phyloP scores from a whole-genome alignment of 2,329 filamentous ascomycete genomes.

The Colletotrichum magnum region DNA sequence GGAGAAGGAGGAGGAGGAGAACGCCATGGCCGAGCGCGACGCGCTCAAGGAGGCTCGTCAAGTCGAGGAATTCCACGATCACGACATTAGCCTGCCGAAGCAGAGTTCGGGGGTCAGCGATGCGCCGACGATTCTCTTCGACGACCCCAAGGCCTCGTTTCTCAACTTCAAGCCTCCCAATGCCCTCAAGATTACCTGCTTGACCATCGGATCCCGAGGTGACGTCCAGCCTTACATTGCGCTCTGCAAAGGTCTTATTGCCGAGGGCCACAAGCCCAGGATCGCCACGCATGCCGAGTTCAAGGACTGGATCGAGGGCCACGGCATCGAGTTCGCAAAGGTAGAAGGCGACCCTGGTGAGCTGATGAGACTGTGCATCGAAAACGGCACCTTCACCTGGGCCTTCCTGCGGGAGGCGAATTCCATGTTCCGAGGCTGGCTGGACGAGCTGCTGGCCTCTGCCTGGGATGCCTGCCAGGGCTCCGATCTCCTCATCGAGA shows the following conservation, averaged over 20 bases:
- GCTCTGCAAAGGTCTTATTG: constrained; percentile 89
- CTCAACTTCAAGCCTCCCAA: constrained; percentile 90
- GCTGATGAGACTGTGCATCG: constrained; percentile 95
- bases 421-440: constrained; percentile 91
- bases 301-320: constrained; percentile 87
- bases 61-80: constrained; percentile 62
- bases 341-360: constrained; percentile 94
- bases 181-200: constrained; percentile 86
- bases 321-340: constrained; percentile 92
- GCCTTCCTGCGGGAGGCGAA: constrained; percentile 92
- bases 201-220: constrained; percentile 95
- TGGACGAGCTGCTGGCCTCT: constrained; percentile 87
- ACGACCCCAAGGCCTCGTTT: constrained; percentile 89
- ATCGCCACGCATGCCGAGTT: constrained; percentile 97
- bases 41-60: constrained; percentile 82
- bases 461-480: constrained; percentile 88
- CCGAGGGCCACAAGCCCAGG: constrained; percentile 86
- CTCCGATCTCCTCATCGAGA: constrained; percentile 93
- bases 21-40: constrained; percentile 84
- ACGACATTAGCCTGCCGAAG: constrained; percentile 65
- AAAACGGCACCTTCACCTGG: constrained; percentile 97
- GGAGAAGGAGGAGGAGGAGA: constrained; percentile 78
- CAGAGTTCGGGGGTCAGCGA: constrained; percentile 64
- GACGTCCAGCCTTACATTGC: constrained; percentile 99
- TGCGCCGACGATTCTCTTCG: constrained; percentile 85